Percentiles rank a stretch among this genome's conserved stretches.
These are phyloP conservation scores for Scopulariopsis brevicaulis DNA, from an alignment of 2,329 filamentous ascomycete genomes.

Conservation along the genomic window DNA sequence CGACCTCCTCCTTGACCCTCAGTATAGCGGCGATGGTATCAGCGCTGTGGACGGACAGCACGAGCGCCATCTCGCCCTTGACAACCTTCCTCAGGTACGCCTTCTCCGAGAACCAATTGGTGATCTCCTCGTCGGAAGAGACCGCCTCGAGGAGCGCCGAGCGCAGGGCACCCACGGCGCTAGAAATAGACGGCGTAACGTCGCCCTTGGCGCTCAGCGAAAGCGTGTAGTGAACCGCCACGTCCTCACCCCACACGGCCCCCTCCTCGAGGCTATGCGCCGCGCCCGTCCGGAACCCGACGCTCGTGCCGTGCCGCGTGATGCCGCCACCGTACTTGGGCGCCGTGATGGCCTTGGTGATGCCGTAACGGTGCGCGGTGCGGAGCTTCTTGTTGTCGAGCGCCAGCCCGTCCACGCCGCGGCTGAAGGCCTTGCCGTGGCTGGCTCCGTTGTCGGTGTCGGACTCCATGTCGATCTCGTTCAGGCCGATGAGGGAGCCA, in stretches of 20 bases:
- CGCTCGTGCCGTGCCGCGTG: conserved; percentile 41
- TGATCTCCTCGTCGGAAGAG: conserved; percentile 10
- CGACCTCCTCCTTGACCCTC: conserved; percentile 45
- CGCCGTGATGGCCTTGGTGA: conserved; percentile 47
- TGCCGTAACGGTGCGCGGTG: conserved; percentile 40
- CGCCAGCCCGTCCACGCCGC: conserved; percentile 44
- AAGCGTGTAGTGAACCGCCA: conserved; percentile 48
- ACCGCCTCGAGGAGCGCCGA: conserved; percentile 39
- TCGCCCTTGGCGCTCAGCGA: conserved; percentile 30
- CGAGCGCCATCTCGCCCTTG: conserved; percentile 39
- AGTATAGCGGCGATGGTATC: conserved; percentile 50
- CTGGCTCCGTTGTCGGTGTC: conserved; percentile 39
- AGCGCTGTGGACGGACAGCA: conserved; percentile 48
- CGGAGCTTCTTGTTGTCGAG: conserved; percentile 45
- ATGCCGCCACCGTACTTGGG: conserved; percentile 32
- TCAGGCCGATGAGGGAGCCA: conserved; percentile 47
- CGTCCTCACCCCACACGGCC: conserved; percentile 41
- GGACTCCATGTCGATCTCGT: conserved; percentile 48
- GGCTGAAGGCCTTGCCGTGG: conserved; percentile 33
- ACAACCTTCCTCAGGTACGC: conserved; percentile 43
- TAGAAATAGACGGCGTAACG: conserved; percentile 37
- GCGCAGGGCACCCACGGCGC: conserved; percentile 38
- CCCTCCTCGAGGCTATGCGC: conserved; percentile 30
- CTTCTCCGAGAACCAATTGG: conserved; percentile 33
- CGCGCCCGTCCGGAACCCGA: conserved; percentile 43